These are phyloP conservation scores for Cyberlindnera meyerae DNA, from an alignment of 805 yeast genomes.

Conservation along the genomic window DNA sequence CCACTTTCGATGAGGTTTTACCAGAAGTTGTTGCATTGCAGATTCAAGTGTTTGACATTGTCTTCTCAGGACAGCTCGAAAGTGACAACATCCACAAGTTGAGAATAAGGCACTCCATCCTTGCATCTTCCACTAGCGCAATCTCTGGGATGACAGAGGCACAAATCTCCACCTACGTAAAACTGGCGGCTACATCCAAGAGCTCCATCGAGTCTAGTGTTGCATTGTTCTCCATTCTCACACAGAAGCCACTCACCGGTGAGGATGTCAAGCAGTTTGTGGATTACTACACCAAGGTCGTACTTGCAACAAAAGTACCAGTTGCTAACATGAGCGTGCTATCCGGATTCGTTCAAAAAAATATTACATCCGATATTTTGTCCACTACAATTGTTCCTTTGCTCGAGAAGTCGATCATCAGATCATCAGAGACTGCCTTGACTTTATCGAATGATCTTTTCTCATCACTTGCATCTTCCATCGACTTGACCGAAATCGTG, in stretches of 20 bases:
- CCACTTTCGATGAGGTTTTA: constrained; percentile 26
- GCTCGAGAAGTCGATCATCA: constrained; percentile 66
- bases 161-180: constrained; percentile 13
- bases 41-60: constrained; percentile 24
- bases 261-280: constrained; percentile 20
- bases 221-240: constrained; percentile 33
- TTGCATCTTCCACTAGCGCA: constrained; percentile 27
- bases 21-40: constrained; percentile 33
- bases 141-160: constrained; percentile 21
- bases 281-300: constrained; percentile 33
- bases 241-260: constrained; percentile 24
- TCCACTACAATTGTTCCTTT: constrained; percentile 45
- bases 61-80: constrained; percentile 15
- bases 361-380: constrained; percentile 36
- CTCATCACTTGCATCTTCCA: constrained; percentile 22
- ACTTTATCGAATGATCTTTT: constrained; percentile 52
- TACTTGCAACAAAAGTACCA: constrained; percentile 41
- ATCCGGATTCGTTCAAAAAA: constrained; percentile 41
- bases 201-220: constrained; percentile 32
- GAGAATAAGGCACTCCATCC: constrained; percentile 34
- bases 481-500: constrained; percentile 41
- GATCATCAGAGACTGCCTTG: constrained; percentile 73
- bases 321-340: constrained; percentile 37
- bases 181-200: constrained; percentile 19
- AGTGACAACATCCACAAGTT: constrained; percentile 34